phyloP scores from a whole-genome alignment of 2,329 filamentous ascomycete genomes.

The Claviceps arundinis region DNA sequence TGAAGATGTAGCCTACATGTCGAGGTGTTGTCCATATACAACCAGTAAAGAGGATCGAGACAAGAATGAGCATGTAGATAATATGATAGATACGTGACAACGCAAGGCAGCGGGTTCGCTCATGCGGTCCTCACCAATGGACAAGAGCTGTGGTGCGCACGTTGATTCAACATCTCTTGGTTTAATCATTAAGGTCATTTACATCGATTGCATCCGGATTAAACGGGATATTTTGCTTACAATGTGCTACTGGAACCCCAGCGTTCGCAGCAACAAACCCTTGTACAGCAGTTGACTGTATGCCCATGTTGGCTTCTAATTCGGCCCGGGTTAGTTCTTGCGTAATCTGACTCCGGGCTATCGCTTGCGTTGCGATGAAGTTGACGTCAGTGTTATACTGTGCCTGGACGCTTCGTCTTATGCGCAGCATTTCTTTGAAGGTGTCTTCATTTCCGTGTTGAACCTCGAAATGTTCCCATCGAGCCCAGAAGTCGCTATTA shows the following conservation, averaged over 20 bases:
- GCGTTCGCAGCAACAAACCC: constrained; percentile 85
- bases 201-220: constrained; percentile 83
- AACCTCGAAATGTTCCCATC: constrained; percentile 95
- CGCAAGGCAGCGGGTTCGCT: not conserved
- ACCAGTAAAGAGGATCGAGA: no score
- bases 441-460: constrained; percentile 98
- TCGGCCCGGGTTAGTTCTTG: constrained; percentile 41
- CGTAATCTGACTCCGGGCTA: constrained; percentile 66
- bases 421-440: constrained; percentile 96
- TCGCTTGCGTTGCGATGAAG: constrained; percentile 91
- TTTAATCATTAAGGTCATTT: constrained; percentile 54
- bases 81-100: no score
- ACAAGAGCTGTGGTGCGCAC: not conserved
- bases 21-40: no score
- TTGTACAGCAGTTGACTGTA: constrained; percentile 73
- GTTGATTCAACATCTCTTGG: not conserved
- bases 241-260: constrained; percentile 44
- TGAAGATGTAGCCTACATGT: no score
- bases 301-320: constrained; percentile 80
- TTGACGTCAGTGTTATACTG: constrained; percentile 99
- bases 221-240: constrained; percentile 29
- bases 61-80: no score
- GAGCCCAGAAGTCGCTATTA: constrained; percentile 81
- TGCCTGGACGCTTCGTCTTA: constrained; percentile 93
- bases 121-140: not conserved